Evolutionary conservation across 495 filamentous ascomycete species (phyloP).

Genomic region (Penicillium argentinense): DNA sequence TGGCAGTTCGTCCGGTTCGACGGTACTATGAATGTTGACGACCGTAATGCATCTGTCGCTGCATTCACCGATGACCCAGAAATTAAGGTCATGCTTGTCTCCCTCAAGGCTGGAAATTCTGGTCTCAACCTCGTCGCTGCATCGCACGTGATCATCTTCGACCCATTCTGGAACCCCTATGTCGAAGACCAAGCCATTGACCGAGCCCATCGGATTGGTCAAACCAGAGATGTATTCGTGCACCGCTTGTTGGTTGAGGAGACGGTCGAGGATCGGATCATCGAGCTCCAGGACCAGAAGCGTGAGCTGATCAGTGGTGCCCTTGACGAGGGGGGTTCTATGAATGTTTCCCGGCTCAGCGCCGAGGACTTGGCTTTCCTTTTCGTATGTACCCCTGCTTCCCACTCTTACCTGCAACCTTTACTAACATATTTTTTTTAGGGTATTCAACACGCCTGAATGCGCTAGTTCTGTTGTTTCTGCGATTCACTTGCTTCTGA

Average conservation of each 20-base stretch:
- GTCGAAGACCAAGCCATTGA: constrained; percentile 95
- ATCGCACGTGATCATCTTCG: constrained; percentile 84
- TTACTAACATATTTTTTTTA: constrained; percentile 12
- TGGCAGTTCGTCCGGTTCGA: constrained; percentile 79
- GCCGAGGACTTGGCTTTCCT: constrained; percentile 66
- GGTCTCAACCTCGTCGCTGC: constrained; percentile 89
- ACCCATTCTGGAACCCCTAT: constrained; percentile 97
- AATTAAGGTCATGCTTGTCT: constrained; percentile 80
- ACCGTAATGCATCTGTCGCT: constrained; percentile 69
- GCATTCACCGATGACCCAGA: constrained; percentile 67
- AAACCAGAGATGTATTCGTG: constrained; percentile 70
- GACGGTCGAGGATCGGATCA: constrained; percentile 90
- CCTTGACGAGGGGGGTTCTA: constrained; percentile 74
- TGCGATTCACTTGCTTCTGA: too few species aligned
- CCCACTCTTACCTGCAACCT: neutral
- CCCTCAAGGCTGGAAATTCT: constrained; percentile 86
- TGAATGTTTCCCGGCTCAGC: constrained; percentile 61
- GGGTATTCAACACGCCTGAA: constrained; percentile 11
- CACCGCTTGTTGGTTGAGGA: constrained; percentile 74
- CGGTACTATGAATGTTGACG: constrained; percentile 70
- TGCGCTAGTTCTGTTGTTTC: too few species aligned
- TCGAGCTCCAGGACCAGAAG: constrained; percentile 83
- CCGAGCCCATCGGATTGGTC: constrained; percentile 88
- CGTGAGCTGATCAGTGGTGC: constrained; percentile 74
- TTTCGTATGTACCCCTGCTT: constrained; percentile 56